phyloP scores from a whole-genome alignment of 768 basidiomycete species.

The Suillus plorans region DNA sequence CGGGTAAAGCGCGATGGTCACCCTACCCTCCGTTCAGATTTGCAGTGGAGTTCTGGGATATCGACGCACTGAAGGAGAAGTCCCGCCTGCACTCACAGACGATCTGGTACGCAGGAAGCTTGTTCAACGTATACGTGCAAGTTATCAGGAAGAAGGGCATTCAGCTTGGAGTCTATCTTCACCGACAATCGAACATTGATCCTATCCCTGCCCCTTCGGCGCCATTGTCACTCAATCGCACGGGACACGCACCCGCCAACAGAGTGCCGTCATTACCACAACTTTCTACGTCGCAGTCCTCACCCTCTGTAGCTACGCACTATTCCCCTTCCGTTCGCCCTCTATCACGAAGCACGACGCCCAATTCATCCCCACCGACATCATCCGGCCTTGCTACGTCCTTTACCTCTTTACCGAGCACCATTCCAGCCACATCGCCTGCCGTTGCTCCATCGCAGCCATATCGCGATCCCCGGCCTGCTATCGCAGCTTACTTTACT shows the following conservation, averaged over 20 bases:
- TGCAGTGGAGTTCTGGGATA: conserved; percentile 88
- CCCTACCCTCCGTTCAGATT: conserved; percentile 82
- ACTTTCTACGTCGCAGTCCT: conserved; percentile 26
- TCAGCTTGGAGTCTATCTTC: conserved; percentile 87
- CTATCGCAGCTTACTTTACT: conserved; percentile 78
- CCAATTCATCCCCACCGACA: conserved; percentile 28
- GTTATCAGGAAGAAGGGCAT: conserved; percentile 77
- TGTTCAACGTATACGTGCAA: conserved; percentile 90
- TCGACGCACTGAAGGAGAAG: conserved; percentile 81
- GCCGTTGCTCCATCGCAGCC: conserved; percentile 58
- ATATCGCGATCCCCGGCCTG: conserved; percentile 72
- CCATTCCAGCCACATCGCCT: conserved; percentile 42
- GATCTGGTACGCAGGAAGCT: conserved; percentile 85
- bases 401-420: conserved; percentile 21
- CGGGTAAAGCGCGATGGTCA: conserved; percentile 57
- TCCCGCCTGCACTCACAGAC: conserved; percentile 81
- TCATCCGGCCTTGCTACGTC: conserved; percentile 18
- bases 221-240: conserved; percentile 37
- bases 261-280: conserved; percentile 31
- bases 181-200: conserved; percentile 81
- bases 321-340: conserved; percentile 48
- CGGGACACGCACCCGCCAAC: conserved; percentile 26
- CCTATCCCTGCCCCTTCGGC: conserved; percentile 72
- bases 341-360: conserved; percentile 45
- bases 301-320: conserved; percentile 28